These are phyloP conservation scores for Quercus tomentella DNA, from an alignment of 331 rosid species.

Conservation along the genomic window DNA sequence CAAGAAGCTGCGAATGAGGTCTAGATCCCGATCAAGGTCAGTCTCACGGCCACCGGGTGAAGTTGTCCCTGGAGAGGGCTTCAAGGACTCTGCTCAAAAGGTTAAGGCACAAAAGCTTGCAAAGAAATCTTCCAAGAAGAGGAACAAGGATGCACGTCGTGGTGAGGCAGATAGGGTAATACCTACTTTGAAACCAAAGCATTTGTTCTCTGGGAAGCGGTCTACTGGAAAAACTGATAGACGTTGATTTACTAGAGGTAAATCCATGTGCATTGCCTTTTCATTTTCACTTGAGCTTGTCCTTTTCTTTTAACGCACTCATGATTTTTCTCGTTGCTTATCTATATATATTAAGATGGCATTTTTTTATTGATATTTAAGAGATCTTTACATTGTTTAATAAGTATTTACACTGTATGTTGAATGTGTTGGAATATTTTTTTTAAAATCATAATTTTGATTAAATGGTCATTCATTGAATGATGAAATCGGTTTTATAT, in stretches of 20 bases:
- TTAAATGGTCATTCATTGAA: too few species aligned
- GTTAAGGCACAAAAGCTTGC: constrained; percentile 61
- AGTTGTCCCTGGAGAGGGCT: constrained; percentile 83
- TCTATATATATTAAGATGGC: not conserved
- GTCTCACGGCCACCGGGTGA: constrained; percentile 56
- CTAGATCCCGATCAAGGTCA: constrained; percentile 58
- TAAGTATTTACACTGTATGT: too few species aligned
- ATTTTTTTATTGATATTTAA: not conserved
- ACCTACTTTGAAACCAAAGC: constrained; percentile 78
- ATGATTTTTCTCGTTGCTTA: not conserved
- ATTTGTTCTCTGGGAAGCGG: constrained; percentile 79
- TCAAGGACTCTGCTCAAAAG: constrained; percentile 74
- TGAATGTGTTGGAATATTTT: too few species aligned
- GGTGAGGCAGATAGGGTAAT: constrained; percentile 95
- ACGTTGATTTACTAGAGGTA: constrained; percentile 47
- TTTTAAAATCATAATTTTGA: too few species aligned
- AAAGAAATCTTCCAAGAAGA: constrained; percentile 59
- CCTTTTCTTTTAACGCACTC: too few species aligned
- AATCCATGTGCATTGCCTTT: not conserved
- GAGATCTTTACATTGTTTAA: too few species aligned
- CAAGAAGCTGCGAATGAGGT: constrained; percentile 59
- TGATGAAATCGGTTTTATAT: too few species aligned
- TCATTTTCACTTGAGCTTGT: not conserved
- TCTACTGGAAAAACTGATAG: constrained; percentile 66
- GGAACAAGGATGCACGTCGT: constrained; percentile 80